A percentile compares a stretch with the other conserved stretches of the same genome.
phyloP scores from a whole-genome alignment of 1,139 yeast species.

The Yamadazyma atmosphaerica region DNA sequence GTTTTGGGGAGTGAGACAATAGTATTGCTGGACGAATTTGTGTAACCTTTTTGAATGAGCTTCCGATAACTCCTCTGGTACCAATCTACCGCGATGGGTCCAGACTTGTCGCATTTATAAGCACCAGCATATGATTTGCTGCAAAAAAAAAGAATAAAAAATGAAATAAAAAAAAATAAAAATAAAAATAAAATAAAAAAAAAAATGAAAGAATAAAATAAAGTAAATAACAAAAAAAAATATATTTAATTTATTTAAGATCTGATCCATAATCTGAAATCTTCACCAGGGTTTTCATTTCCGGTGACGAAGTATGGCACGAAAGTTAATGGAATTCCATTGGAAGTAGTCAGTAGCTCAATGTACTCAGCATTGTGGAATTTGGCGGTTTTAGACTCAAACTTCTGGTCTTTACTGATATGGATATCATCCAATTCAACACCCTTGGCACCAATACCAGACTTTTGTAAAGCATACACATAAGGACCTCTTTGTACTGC shows the following conservation, averaged over 20 bases:
- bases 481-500: conserved; percentile 21
- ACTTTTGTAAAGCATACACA: conserved; percentile 18
- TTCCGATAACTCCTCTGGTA: conserved; percentile 1
- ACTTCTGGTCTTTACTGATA: conserved; percentile 8
- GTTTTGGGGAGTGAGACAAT: not conserved
- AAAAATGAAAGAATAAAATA: too few species aligned
- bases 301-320: conserved; percentile 21
- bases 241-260: not conserved
- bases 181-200: too few species aligned
- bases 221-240: too few species aligned
- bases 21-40: too few species aligned
- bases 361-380: conserved; percentile 8
- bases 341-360: conserved; percentile 7
- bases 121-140: too few species aligned
- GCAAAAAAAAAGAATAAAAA: too few species aligned
- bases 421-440: conserved; percentile 6
- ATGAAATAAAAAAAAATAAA: too few species aligned
- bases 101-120: not conserved
- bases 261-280: conserved; percentile 18
- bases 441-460: conserved; percentile 10
- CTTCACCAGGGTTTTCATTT: conserved; percentile 19
- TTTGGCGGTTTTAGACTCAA: conserved; percentile 3
- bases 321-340: conserved; percentile 10
- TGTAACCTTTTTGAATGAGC: not conserved
- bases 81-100: too few species aligned